Base-by-base conservation (phyloP, 2,329 filamentous ascomycete species). In the Trichoderma breve region DNA sequence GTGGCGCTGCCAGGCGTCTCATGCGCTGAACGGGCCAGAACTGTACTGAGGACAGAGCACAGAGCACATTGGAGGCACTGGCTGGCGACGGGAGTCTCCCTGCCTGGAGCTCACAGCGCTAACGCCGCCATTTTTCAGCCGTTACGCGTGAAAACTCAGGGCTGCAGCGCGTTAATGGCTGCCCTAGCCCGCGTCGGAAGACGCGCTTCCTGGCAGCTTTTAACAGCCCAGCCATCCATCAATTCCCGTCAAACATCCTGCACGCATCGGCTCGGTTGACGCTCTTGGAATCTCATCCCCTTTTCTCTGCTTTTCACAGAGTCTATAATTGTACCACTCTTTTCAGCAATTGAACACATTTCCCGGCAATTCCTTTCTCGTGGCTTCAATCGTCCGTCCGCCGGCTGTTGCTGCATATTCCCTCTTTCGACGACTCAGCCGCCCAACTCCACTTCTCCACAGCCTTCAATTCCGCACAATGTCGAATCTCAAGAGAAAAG, bases 401-500 rank as follows among this genome's bases (percentile, higher is more conserved):
- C 47, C 30, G 28, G 26, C 43, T 14, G 62, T 68, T 70, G 47
- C 60, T 39, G 63, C 74, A 72, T 76, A 34, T 58, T 58, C 55
- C 57, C 63, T 47, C 36, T 26, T 58, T 36, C 55, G 69, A 69
- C 63, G 55, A 51, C 66, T 70, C 47, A 28, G 34, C 43, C 43
- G 64, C 34, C 68, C 74, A 72, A 39, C 70, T 65, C 70, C 68
- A 76, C 74, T 78, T 61, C 60, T 61, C 66, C 28, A 53, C 47
- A 43, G 47, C 65, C 60, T 24, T 28, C 66, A 65, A 57, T 24
- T 67, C 55, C 26, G 53, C 71, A 73, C 73, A 70, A 89, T 89
- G 86, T 85, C 86, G 62, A 84, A 86, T 12, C 82, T 89, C 74
- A 94, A 94, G 83, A 90, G 92, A 76, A 93, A 93, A 83, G 87